Evolutionary conservation across 2,329 filamentous ascomycete species (phyloP), one percentile per base, ranked within the genome.

Genomic region (Triangularia setosa): DNA sequence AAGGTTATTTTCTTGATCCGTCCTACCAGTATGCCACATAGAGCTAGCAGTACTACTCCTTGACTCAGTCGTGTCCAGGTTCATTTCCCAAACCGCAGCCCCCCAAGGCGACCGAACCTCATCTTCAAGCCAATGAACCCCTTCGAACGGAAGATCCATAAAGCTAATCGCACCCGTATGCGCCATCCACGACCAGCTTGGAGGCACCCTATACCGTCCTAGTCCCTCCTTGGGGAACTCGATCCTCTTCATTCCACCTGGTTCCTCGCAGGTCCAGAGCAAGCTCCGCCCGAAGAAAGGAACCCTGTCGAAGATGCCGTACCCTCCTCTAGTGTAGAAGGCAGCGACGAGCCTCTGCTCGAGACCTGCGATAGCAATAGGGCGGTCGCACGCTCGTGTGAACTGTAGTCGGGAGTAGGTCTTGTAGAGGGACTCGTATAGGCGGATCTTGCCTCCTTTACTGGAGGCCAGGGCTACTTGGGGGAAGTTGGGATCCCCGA

Each of bases 351-450:
- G 63, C 0, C 74, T 69, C 8, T 70, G 70, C 52, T 77, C 70
- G 0, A 79, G 68, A 0, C 75, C 76, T 1, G 64, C 66, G 0
- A 78, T 74, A 0, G 75, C 75, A 1, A 74, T 28, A 0, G 75
- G 72, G 0, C 75, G 70, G 54, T 78, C 76, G 0, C 57, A 23
- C 1, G 18, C 8, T 0, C 44, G 44, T 0, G 72, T 66, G 16
- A 76, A 70, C 0, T 55, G 66, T 0, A 78, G 70, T 0, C 70
- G 65, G 1, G 75, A 76, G 65, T 78, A 78, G 6, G 67, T 62
- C 24, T 62, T 35, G 66, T 74, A 77, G 0, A 75, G 66, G 14
- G 65, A 33, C 48, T 74, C 65, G 60, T 67, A 72, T 1, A 71
- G 63, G 0, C 59, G 16, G 7, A 76, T 76, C 52, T 68, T 71